Percentiles rank a stretch among this genome's conserved stretches.
These are phyloP conservation scores for Gentiana dahurica DNA, from an alignment of 257 asterid genomes.

Conservation along the genomic window DNA sequence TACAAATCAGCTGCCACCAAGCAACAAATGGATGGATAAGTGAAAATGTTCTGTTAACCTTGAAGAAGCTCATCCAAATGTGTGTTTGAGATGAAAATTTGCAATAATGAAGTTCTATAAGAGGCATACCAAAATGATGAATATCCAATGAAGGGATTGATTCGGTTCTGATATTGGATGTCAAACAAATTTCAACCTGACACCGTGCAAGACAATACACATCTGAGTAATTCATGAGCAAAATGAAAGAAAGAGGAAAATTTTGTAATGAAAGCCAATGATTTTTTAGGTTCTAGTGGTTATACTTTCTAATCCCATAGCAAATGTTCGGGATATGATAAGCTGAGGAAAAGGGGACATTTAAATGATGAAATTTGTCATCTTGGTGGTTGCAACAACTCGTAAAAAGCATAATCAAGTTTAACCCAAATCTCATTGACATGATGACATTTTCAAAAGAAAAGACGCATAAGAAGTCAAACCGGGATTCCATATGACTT, in stretches of 20 bases:
- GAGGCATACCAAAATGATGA: conserved; percentile 85
- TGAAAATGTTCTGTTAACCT: background rate
- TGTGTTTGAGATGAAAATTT: background rate
- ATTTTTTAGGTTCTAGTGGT: no score
- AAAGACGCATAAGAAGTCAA: conserved; percentile 13
- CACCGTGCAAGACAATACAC: conserved; percentile 5
- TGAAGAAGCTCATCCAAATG: background rate
- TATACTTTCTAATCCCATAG: no score
- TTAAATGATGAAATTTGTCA: no score
- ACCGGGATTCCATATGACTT: conserved; percentile 67
- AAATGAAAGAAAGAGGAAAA: no score
- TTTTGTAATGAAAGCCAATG: background rate
- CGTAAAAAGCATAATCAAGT: no score
- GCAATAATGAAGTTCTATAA: conserved; percentile 5
- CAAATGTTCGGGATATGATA: no score
- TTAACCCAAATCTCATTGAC: background rate
- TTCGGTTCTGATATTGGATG: conserved; percentile 80
- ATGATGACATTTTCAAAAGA: conserved; percentile 5
- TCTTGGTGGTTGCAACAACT: no score
- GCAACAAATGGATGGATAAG: conserved; percentile 9
- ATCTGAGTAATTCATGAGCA: background rate
- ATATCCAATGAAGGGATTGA: conserved; percentile 72
- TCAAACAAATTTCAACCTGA: conserved; percentile 96
- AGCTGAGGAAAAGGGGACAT: no score
- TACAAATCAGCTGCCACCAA: conserved; percentile 64